These are phyloP conservation scores for Polyporus tsugae DNA, from an alignment of 1,284 basidiomycete species.

Conservation along the genomic window DNA sequence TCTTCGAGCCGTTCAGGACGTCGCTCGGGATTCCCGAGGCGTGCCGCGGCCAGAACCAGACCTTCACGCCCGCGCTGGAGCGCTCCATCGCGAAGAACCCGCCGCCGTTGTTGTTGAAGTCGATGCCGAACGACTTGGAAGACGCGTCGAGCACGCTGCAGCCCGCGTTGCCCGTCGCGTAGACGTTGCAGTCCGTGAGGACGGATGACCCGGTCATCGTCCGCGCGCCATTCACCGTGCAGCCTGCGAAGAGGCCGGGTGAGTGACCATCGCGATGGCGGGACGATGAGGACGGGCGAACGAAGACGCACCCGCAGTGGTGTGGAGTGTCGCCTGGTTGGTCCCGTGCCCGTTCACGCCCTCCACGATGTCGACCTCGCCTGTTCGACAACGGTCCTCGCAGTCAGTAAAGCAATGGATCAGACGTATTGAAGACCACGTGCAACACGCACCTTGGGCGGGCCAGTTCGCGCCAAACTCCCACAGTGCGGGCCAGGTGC, in stretches of 20 bases:
- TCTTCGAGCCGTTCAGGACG: conserved; percentile 49
- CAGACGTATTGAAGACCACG: no score
- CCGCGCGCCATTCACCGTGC: conserved; percentile 27
- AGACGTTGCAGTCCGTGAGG: conserved; percentile 58
- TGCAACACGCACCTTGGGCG: conserved; percentile 39
- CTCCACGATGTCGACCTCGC: conserved; percentile 77
- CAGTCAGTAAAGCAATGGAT: no score
- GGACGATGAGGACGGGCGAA: not conserved
- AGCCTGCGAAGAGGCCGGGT: not conserved
- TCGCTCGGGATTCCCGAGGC: conserved; percentile 53
- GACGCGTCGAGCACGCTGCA: conserved; percentile 59
- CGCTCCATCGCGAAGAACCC: conserved; percentile 66
- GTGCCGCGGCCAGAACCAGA: conserved; percentile 68
- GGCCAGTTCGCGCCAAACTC: not conserved
- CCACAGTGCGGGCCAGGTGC: not conserved
- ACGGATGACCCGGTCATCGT: conserved; percentile 3
- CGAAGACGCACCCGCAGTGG: conserved; percentile 48
- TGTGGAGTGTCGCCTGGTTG: conserved; percentile 72
- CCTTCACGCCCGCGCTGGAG: conserved; percentile 55
- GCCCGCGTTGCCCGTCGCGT: conserved; percentile 63
- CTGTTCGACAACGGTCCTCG: no score
- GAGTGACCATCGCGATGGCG: not conserved
- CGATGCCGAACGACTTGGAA: conserved; percentile 55
- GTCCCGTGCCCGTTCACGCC: conserved; percentile 66
- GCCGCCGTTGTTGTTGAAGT: conserved; percentile 64